These are phyloP conservation scores for Ensete glaucum DNA, from an alignment of 176 grass and related monocot genomes.

Conservation along the genomic window DNA sequence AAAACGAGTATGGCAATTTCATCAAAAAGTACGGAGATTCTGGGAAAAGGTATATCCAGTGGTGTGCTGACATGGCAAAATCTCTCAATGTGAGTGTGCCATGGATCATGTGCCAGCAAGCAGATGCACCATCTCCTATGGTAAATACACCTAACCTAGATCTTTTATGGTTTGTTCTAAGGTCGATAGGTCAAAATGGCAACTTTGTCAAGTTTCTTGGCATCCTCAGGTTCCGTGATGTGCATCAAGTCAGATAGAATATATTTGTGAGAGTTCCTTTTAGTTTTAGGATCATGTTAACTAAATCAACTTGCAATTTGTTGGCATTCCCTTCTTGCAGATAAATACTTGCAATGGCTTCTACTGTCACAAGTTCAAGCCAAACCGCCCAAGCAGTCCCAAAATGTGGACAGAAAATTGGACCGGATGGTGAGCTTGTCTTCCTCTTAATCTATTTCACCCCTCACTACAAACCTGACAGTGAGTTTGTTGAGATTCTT, in stretches of 20 bases:
- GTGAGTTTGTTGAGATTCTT: background rate
- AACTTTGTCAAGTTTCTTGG: no score
- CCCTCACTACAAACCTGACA: background rate
- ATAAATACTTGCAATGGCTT: slow-evolving; percentile 87
- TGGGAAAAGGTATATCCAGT: slow-evolving; percentile 53
- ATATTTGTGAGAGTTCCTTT: no score
- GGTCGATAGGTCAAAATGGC: no score
- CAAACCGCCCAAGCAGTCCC: slow-evolving; percentile 42
- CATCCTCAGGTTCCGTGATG: no score
- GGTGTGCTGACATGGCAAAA: slow-evolving; percentile 66
- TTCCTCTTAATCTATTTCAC: background rate
- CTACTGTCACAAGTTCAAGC: slow-evolving; percentile 68
- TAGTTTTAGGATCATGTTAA: no score
- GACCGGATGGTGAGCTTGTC: slow-evolving; percentile 52
- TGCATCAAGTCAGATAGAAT: no score
- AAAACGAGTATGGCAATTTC: slow-evolving; percentile 73
- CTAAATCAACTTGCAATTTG: no score
- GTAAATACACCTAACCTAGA: slow-evolving; percentile 10
- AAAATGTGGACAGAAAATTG: slow-evolving; percentile 97
- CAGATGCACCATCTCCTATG: slow-evolving; percentile 48
- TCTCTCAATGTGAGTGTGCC: slow-evolving; percentile 50
- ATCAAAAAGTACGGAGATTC: slow-evolving; percentile 30
- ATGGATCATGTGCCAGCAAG: slow-evolving; percentile 90
- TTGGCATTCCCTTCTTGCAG: slow-evolving; percentile 12
- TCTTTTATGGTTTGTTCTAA: background rate